Base-by-base conservation (phyloP, 23 red algal genomes). In the Gracilaria domingensis region DNA sequence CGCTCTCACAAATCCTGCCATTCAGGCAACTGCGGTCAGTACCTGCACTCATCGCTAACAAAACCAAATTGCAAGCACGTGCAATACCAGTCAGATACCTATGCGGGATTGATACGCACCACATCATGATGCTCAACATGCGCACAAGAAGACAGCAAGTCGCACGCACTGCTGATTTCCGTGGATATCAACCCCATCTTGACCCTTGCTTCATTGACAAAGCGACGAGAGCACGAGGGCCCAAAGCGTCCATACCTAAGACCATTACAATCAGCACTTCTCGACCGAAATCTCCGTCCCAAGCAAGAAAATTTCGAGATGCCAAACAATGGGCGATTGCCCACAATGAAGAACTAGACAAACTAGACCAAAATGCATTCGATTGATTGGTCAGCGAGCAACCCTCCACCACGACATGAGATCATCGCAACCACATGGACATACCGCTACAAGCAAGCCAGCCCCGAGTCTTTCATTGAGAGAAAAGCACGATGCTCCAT, bases 381-480 rank as follows among this genome's bases (percentile, higher is more conserved):
- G 7, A 73, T 87, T 25, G 54, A 87, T 33, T 74, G 84, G 66
- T 0, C 17, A 13, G 36, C 39, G 23, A 74, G 32, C 60, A 33
- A 8, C n/a, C 54, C 42, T 17, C 82, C 82, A 0, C 37, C 56
- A 6, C 17, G 6, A 44, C 18, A 7, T 21, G 37, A 86, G 42
- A 21, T 54, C 38, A 77, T 77, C 13, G 9, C 38, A 8, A 38
- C 33, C 11, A 77, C 18, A 38, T 66, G 0, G 82, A 86, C 38
- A 14, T 71, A 86, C 82, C 9, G 47, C 32, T 86, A 86, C 0
- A 70, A 86, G 64, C 44, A 28, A 86, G n/a, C n/a, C n/a, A n/a
- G n/a, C n/a, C n/a, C n/a, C n/a, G n/a, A n/a, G n/a, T n/a, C 42
- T 45, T 45, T 73, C 58, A 12, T 25, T 12, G 34, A 75, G 25